Evolutionary conservation across 2,329 filamentous ascomycete species (phyloP).

Genomic region (Trichophyton equinum): DNA sequence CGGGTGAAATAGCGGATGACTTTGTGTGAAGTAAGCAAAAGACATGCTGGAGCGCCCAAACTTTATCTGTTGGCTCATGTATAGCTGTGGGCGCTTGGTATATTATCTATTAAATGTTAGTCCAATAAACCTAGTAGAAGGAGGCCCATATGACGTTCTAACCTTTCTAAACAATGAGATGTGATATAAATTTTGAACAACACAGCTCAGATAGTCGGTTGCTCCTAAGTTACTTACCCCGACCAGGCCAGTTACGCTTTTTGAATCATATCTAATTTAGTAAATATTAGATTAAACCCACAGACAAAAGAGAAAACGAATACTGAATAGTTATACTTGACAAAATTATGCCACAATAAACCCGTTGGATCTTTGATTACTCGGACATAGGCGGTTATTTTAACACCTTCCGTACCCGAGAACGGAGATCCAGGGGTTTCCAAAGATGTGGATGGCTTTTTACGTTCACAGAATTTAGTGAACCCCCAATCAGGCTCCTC

Average conservation of each 20-base stretch:
- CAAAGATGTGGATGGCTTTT: constrained; percentile 65
- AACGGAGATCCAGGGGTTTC: constrained; percentile 51
- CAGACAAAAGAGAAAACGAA: neutral
- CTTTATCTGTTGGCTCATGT: constrained; percentile 67
- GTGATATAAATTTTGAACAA: constrained; percentile 73
- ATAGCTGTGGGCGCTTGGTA: constrained; percentile 91
- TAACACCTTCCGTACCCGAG: constrained; percentile 36
- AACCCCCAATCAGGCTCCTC: constrained; percentile 99
- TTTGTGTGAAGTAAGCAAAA: constrained; percentile 93
- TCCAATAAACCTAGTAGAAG: neutral
- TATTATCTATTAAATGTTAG: constrained; percentile 51
- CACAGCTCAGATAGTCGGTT: constrained; percentile 75
- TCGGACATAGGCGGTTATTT: constrained; percentile 36
- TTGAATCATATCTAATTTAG: constrained; percentile 68
- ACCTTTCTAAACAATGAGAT: constrained; percentile 90
- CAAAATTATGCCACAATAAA: constrained; percentile 37
- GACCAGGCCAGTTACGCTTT: constrained; percentile 95
- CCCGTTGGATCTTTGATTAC: constrained; percentile 38
- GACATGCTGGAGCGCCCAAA: constrained; percentile 81
- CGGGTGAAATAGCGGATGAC: constrained; percentile 69
- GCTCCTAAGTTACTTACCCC: constrained; percentile 94
- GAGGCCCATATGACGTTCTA: constrained; percentile 9
- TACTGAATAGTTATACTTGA: constrained; percentile 24
- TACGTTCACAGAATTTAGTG: constrained; percentile 79
- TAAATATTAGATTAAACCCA: constrained; percentile 33